These are phyloP conservation scores for Ceratobasidium sp. DNA, from an alignment of 1,284 basidiomycete species.

Conservation along the genomic window DNA sequence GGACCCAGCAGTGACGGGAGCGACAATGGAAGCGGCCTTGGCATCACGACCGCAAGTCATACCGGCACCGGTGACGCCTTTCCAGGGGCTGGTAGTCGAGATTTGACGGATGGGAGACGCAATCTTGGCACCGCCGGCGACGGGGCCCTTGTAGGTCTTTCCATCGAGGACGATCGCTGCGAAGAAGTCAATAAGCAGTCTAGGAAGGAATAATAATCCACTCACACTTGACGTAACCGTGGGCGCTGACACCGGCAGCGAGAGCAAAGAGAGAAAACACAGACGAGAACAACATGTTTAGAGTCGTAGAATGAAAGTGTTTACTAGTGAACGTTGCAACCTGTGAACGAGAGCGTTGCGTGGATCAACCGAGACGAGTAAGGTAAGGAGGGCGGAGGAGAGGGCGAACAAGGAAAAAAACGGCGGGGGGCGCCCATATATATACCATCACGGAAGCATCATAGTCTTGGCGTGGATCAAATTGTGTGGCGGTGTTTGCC, in stretches of 20 bases:
- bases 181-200: not conserved
- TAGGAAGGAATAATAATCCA: not conserved
- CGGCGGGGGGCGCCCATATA: not conserved
- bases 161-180: constrained; percentile 59
- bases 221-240: constrained; percentile 8
- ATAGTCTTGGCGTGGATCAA: not conserved
- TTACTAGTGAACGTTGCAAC: constrained; percentile 34
- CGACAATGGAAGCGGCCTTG: constrained; percentile 59
- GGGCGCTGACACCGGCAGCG: constrained; percentile 24
- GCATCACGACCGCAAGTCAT: constrained; percentile 70
- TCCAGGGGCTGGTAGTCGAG: constrained; percentile 62
- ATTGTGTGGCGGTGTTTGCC: too few species aligned
- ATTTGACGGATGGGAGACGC: constrained; percentile 67
- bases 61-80: constrained; percentile 63
- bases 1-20: constrained; percentile 68
- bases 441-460: not conserved
- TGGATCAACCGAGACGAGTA: not conserved
- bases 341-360: constrained; percentile 33
- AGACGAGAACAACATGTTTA: constrained; percentile 31
- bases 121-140: constrained; percentile 46
- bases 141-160: constrained; percentile 60
- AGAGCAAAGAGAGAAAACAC: constrained; percentile 23
- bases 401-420: not conserved
- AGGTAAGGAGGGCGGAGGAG: not conserved
- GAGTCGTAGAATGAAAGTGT: constrained; percentile 13